Conservation (phyloP, 495 filamentous ascomycete genomes). For the Xylaria sp. region DNA sequence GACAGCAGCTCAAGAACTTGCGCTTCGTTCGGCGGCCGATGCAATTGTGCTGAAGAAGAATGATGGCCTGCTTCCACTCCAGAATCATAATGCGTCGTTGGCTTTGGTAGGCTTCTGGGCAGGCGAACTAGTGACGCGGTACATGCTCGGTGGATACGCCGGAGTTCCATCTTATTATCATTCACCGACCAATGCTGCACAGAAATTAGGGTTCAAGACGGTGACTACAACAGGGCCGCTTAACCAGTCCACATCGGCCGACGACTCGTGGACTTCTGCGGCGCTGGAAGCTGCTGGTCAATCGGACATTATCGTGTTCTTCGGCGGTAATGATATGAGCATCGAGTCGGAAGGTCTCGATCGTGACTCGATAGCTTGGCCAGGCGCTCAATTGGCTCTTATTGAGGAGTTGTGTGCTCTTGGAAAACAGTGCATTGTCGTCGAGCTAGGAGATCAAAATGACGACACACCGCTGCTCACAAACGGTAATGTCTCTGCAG, state of each 20-base stretch:
- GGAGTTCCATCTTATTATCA: slow-evolving; percentile 47
- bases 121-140: slow-evolving; percentile 65
- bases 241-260: slow-evolving; percentile 31
- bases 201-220: slow-evolving; percentile 48
- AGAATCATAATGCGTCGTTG: slow-evolving; percentile 32
- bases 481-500: slow-evolving; percentile 56
- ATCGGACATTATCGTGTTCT: slow-evolving; percentile 55
- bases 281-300: slow-evolving; percentile 45
- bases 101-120: slow-evolving; percentile 67
- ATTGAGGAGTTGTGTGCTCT: slow-evolving; percentile 48
- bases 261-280: slow-evolving; percentile 39
- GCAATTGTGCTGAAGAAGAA: slow-evolving; percentile 70
- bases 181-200: slow-evolving; percentile 45
- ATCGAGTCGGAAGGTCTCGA: slow-evolving; percentile 51
- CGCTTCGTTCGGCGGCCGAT: slow-evolving; percentile 64
- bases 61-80: slow-evolving; percentile 53
- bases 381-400: slow-evolving; percentile 48
- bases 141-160: slow-evolving; percentile 52
- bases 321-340: slow-evolving; percentile 52
- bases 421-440: slow-evolving; percentile 49
- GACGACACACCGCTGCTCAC: slow-evolving; percentile 60
- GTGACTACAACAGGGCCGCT: slow-evolving; percentile 41
- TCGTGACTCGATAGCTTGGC: slow-evolving; percentile 51
- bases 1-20: slow-evolving; percentile 59
- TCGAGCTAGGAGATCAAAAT: slow-evolving; percentile 57